Conservation (phyloP, 1,139 yeast genomes). For the Debaryomycetaceae sp. region DNA sequence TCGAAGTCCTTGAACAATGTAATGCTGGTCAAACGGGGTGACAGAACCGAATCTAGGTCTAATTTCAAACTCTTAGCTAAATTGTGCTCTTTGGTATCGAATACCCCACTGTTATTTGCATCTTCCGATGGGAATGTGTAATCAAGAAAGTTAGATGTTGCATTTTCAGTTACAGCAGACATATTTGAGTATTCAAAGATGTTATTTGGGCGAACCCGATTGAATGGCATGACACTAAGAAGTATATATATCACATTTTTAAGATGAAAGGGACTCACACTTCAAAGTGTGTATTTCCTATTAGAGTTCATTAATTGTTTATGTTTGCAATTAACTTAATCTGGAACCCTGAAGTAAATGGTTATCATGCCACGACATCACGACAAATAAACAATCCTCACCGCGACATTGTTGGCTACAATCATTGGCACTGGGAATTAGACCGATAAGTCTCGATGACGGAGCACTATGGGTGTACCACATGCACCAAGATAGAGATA, state of each 20-base stretch:
- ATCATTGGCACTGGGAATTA: no score
- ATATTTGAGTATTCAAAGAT: background rate
- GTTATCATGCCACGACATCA: no score
- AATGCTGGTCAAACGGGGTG: constrained; percentile 11
- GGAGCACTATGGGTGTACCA: no score
- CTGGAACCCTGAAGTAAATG: background rate
- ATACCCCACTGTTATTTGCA: constrained; percentile 9
- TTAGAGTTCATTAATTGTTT: constrained; percentile 19
- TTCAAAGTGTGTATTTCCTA: constrained; percentile 7
- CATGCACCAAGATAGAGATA: no score
- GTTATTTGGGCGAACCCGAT: no score
- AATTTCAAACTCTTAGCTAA: constrained; percentile 24
- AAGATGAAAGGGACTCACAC: no score
- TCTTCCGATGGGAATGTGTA: constrained; percentile 21
- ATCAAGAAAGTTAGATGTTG: constrained; percentile 14
- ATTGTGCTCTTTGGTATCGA: constrained; percentile 16
- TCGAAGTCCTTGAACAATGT: background rate
- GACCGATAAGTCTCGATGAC: no score
- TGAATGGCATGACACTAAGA: no score
- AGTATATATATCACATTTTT: no score
- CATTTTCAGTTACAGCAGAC: constrained; percentile 1
- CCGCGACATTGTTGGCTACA: no score
- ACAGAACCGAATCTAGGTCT: constrained; percentile 3
- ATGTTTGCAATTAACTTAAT: constrained; percentile 14
- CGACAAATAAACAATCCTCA: no score